Evolutionary conservation across 371 early-diverging fungal species (phyloP).

Genomic region (Paramicrosporidium saccamoebae): DNA sequence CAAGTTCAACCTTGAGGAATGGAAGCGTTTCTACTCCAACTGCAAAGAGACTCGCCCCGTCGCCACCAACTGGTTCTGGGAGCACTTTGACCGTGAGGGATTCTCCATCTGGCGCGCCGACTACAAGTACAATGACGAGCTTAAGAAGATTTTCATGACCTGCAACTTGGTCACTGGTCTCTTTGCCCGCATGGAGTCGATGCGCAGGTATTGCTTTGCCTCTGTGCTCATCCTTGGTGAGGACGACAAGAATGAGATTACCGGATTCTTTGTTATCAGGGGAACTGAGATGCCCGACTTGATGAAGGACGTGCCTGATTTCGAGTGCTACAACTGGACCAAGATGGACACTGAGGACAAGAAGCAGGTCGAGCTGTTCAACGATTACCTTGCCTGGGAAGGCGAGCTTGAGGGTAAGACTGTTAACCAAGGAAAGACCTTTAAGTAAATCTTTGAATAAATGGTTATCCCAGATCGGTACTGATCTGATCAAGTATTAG

Average conservation of each 20-base stretch:
- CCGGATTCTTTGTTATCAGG: conserved; percentile 72
- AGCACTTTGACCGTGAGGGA: conserved; percentile 46
- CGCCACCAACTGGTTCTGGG: conserved; percentile 75
- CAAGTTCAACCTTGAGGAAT: conserved; percentile 42
- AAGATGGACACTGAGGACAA: conserved; percentile 28
- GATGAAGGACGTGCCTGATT: conserved; percentile 59
- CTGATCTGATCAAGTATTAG: too few species aligned
- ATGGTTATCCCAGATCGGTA: too few species aligned
- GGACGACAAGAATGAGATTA: conserved; percentile 57
- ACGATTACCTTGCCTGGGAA: conserved; percentile 21
- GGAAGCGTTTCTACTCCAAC: conserved; percentile 90
- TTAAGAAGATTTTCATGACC: conserved; percentile 43
- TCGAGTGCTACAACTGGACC: conserved; percentile 40
- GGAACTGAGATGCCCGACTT: conserved; percentile 57
- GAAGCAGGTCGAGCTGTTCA: conserved; percentile 14
- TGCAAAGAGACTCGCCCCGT: conserved; percentile 48
- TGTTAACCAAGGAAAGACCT: conserved; percentile 6
- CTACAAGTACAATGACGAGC: conserved; percentile 67
- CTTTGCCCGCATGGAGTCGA: conserved; percentile 64
- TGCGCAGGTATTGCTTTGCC: conserved; percentile 82
- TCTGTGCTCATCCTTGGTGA: conserved; percentile 46
- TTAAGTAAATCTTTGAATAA: too few species aligned
- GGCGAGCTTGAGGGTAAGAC: conserved; percentile 8
- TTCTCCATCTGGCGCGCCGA: conserved; percentile 51
- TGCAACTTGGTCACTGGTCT: conserved; percentile 65